These are phyloP conservation scores for Fusarium pilosicola DNA, from an alignment of 2,329 filamentous ascomycete genomes.

Conservation along the genomic window DNA sequence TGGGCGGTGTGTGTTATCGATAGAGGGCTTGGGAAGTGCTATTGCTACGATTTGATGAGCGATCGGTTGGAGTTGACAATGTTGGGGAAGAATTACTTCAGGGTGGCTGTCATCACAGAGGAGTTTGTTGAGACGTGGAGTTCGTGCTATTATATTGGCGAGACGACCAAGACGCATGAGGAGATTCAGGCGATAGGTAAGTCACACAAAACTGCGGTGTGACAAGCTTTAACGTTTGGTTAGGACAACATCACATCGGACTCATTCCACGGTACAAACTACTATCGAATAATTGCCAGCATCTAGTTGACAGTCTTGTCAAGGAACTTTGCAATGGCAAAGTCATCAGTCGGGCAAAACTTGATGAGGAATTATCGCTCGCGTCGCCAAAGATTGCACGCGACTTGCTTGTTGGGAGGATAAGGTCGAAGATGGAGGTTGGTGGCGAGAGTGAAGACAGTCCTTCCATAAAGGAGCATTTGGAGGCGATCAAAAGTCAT, in stretches of 20 bases:
- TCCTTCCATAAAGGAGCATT: conserved; percentile 35
- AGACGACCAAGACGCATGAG: conserved; percentile 40
- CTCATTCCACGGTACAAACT: conserved; percentile 32
- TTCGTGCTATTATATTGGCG: conserved; percentile 42
- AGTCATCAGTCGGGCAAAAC: conserved; percentile 39
- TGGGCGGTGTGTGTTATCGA: conserved; percentile 43
- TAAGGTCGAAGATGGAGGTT: conserved; percentile 33
- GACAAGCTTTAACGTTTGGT: accelerated
- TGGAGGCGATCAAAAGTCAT: conserved; percentile 26
- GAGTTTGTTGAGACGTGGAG: conserved; percentile 41
- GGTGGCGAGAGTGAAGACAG: conserved; percentile 36
- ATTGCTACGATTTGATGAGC: conserved; percentile 43
- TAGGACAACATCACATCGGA: conserved; percentile 20
- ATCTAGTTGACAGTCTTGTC: conserved; percentile 38
- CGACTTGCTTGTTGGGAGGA: conserved; percentile 32
- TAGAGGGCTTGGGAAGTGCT: conserved; percentile 30
- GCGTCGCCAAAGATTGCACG: conserved; percentile 39
- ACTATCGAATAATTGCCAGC: conserved; percentile 41
- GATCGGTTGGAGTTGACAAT: conserved; percentile 38
- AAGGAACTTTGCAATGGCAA: conserved; percentile 43
- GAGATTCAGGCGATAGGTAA: conserved; percentile 39
- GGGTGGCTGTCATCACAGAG: conserved; percentile 26
- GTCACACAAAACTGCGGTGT: not conserved
- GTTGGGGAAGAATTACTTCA: conserved; percentile 41
- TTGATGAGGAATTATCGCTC: conserved; percentile 36